Evolutionary conservation across 352 stramenopile genomes (phyloP), one percentile per base, ranked within the genome.

Genomic region (Phytophthora sansomeana): DNA sequence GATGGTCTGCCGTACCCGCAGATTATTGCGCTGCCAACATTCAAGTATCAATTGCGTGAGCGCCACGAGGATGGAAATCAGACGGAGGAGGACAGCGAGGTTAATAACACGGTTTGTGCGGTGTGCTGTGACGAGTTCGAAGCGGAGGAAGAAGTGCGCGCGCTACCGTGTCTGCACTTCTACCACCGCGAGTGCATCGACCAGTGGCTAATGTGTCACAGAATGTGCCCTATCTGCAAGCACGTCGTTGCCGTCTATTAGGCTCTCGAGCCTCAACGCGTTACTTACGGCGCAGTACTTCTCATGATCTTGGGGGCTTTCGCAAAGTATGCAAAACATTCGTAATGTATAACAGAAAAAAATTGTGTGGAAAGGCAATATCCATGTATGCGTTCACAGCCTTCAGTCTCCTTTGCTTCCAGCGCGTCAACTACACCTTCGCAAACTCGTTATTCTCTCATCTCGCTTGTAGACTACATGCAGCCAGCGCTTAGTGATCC

Each of bases 121-220:
- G 82, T 96, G 43, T 96, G 89, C 70, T 89, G 82, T 74, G 89
- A 85, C 36, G 85, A 95, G 49, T 96, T 93, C 65, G 67, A 85
- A 46, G 50, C 63, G 16, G 84, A 90, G 21, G 90, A 97, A 58
- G 81, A 93, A 61, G 74, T 96, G 60, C 85, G 87, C 24, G 74
- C 81, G 26, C 69, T 97, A 44, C 89, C 90, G 46, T 97, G 90
- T 54, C 72, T 94, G 43, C 90, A 97, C 65, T 92, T 90, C 58
- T 97, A 96, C 67, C 90, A 97, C 69, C 83, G 84, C 63, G 87
- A 95, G 69, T 97, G 90, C 53, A 96, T 97, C 63, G 90, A 97
- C 64, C 86, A 91, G 64, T 97, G 90, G 90, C 87, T 97, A 17
- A 75, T 93, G 58, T 76, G 90, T 64, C 85, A 96, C 56, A 83